These are phyloP conservation scores for Podila epicladia DNA, from an alignment of 192 early-diverging fungal genomes.

Conservation along the genomic window DNA sequence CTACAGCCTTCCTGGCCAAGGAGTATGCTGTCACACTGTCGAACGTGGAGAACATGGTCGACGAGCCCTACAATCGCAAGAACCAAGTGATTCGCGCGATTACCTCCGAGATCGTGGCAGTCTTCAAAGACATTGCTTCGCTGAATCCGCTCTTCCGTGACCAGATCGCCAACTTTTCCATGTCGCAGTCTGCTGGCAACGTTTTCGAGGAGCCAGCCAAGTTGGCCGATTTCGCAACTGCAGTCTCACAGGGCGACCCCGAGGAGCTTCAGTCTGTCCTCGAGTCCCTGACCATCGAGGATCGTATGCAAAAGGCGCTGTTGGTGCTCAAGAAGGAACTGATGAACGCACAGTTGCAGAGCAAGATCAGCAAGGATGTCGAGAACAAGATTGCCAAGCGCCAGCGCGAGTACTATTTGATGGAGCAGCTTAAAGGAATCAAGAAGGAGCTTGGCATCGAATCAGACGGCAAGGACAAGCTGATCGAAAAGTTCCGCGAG, in stretches of 20 bases:
- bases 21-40: conserved; percentile 86
- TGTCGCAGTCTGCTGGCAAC: conserved; percentile 94
- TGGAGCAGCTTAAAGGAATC: conserved; percentile 99
- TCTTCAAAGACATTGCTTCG: conserved; percentile 95
- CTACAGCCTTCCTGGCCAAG: conserved; percentile 57
- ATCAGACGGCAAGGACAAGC: conserved; percentile 97
- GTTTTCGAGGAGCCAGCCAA: conserved; percentile 95
- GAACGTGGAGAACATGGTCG: conserved; percentile 89
- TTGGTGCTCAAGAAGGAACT: conserved; percentile 97
- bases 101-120: conserved; percentile 94
- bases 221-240: conserved; percentile 97
- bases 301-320: conserved; percentile 91
- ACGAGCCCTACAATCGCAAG: conserved; percentile 87
- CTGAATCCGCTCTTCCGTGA: conserved; percentile 97
- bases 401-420: conserved; percentile 98
- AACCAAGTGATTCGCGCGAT: conserved; percentile 90
- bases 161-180: conserved; percentile 97
- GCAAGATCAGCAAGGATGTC: conserved; percentile 97
- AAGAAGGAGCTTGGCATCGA: conserved; percentile 99
- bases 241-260: conserved; percentile 93
- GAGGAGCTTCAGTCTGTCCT: conserved; percentile 92
- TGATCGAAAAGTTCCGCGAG: conserved; percentile 94
- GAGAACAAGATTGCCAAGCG: conserved; percentile 97
- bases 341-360: conserved; percentile 96
- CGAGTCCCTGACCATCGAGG: conserved; percentile 88